Evolutionary conservation across 2,329 filamentous ascomycete genomes (phyloP), one percentile per base, ranked within the genome.

Genomic region (Pseudopyricularia cyperi): DNA sequence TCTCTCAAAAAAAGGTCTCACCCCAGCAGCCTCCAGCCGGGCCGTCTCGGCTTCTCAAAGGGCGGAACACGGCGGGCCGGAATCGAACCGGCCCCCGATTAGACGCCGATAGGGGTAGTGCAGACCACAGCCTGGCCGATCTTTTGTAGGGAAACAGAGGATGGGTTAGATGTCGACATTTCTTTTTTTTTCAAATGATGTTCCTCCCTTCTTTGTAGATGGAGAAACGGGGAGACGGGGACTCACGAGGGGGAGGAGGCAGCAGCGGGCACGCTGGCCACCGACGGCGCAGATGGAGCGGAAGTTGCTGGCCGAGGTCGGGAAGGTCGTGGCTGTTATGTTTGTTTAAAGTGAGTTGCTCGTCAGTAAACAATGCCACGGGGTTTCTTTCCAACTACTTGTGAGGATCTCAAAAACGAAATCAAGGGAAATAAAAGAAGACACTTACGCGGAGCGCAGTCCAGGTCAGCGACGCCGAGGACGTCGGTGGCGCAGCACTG

Each of bases 401-500:
- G 26, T 11, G 30, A n/a, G 19, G 14, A 24, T 12, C 19, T 22
- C 30, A 19, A 5, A 30, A 3, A 39, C 8, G 19, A 11, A 9
- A 14, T 19, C 6, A 37, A 17, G 4, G 8, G 34, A 17, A 17
- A 17, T 2, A 37, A 17, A 17, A 17, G n/a, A n/a, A n/a, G n/a
- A n/a, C n/a, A 68, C 75, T 59, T 67, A 79, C 77, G 77, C 53
- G 66, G 62, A 17, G 59, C 65, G 63, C 80, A 84, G 68, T 83
- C 68, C 24, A 81, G 67, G 61, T 77, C 68, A 3, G 73, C 76
- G 53, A 82, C 55, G 53, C 76, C 73, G 35, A 83, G 72, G 33
- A 83, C 71, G 56, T 83, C 76, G 24, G 78, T 80, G 14, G 79
- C 75, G 61, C 80, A 84, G 71, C 80, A 84, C 56, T 75, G 71